Conservation (phyloP, 495 filamentous ascomycete species). For the Aspergillus affinis region DNA sequence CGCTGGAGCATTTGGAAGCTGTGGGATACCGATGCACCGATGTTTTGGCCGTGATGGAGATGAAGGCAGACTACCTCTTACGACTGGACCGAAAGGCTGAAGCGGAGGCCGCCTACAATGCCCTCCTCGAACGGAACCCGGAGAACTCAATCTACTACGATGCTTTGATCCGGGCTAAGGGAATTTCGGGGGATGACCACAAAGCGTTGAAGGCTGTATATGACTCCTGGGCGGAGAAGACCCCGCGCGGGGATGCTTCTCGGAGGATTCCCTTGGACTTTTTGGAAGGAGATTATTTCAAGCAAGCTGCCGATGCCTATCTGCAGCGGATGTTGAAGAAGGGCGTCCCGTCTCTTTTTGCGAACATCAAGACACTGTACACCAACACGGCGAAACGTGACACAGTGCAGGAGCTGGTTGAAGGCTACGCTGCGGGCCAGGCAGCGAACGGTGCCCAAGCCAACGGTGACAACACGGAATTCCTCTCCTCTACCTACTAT, state of each 20-base stretch:
- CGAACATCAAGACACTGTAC: slow-evolving; percentile 93
- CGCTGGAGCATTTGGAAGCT: slow-evolving; percentile 81
- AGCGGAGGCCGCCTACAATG: slow-evolving; percentile 76
- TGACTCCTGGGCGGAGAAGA: slow-evolving; percentile 75
- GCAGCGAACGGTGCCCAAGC: slow-evolving; percentile 43
- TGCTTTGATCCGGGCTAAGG: slow-evolving; percentile 67
- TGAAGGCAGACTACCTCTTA: slow-evolving; percentile 80
- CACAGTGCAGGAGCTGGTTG: slow-evolving; percentile 70
- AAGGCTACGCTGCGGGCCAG: slow-evolving; percentile 66
- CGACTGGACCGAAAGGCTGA: slow-evolving; percentile 76
- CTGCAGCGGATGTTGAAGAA: slow-evolving; percentile 85
- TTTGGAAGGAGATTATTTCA: slow-evolving; percentile 80
- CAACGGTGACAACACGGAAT: slow-evolving; percentile 56
- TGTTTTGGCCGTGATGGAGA: slow-evolving; percentile 84
- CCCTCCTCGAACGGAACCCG: slow-evolving; percentile 79
- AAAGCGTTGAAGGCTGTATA: slow-evolving; percentile 70
- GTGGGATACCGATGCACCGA: slow-evolving; percentile 77
- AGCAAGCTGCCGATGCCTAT: slow-evolving; percentile 74
- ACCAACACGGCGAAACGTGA: slow-evolving; percentile 71
- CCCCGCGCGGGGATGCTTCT: slow-evolving; percentile 80
- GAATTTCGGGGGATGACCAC: slow-evolving; percentile 58
- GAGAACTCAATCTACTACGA: slow-evolving; percentile 87
- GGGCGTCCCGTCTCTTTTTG: slow-evolving; percentile 95
- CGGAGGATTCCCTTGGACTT: slow-evolving; percentile 88
- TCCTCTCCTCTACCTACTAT: slow-evolving; percentile 75